A percentile compares a stretch with the other conserved stretches of the same genome.
Conservation (phyloP, 176 grass and related monocot genomes). For the Phoenix roebelenii region DNA sequence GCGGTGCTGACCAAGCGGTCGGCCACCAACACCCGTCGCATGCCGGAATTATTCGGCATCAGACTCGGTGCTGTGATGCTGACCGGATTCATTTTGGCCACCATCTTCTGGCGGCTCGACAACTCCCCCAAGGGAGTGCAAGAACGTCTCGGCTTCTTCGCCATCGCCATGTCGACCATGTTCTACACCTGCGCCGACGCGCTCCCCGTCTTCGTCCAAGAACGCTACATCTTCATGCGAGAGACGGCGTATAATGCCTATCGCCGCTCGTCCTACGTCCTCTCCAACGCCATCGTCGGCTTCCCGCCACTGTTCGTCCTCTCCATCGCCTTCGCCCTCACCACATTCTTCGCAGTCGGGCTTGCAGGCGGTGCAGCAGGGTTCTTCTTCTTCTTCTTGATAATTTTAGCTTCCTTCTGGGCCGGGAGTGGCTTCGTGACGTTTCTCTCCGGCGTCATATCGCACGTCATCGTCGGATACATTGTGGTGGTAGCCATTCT, state of each 20-base stretch:
- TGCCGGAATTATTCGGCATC: constrained; percentile 74
- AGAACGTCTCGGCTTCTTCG: constrained; percentile 93
- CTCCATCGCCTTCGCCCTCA: constrained; percentile 63
- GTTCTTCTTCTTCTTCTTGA: constrained; percentile 71
- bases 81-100: constrained; percentile 67
- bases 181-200: constrained; percentile 96
- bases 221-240: constrained; percentile 73
- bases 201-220: constrained; percentile 83
- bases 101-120: constrained; percentile 76
- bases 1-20: constrained; percentile 58
- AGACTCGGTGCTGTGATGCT: constrained; percentile 51
- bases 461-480: constrained; percentile 85
- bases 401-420: constrained; percentile 78
- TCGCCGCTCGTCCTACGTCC: constrained; percentile 80
- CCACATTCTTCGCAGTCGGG: constrained; percentile 83
- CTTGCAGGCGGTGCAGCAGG: constrained; percentile 57
- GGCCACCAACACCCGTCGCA: constrained; percentile 57
- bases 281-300: constrained; percentile 76
- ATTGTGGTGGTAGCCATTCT: constrained; percentile 71
- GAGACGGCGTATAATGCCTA: constrained; percentile 98
- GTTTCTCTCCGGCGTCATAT: constrained; percentile 80
- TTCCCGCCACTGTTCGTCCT: constrained; percentile 81
- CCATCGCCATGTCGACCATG: constrained; percentile 97
- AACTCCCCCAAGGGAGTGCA: constrained; percentile 67
- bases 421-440: constrained; percentile 83